Evolutionary conservation across 345 rosid species (phyloP), one percentile per base, ranked within the genome.

Genomic region (Erodium maritimum): DNA sequence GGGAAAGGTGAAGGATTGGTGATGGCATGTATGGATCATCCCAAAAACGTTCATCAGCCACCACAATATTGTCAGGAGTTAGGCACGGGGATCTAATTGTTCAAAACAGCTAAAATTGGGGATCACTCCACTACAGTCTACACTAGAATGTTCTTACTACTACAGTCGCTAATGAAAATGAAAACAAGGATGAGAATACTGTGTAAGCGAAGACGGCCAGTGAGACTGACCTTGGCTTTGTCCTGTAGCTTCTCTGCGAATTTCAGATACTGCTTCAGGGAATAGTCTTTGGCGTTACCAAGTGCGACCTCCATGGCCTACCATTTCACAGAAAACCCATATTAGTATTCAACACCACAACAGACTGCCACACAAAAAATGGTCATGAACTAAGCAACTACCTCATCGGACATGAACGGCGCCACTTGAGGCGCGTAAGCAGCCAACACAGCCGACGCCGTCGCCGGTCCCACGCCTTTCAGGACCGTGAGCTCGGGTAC

Each of bases 361-460:
- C 17, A 37, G 59, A 17, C 11, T 20, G 1, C 56, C 34, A 19
- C n/a, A n/a, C n/a, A 18, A 54, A 23, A 52, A 45, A 64, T 7
- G 21, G 42, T n/a, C 18, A 19, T 5, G 54, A n/a, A n/a, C n/a
- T 55, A 50, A n/a, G 16, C 21, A 46, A 17, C 19, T 59, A 91
- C 96, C 88, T 91, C 96, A 57, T 91, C 91, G 50, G 93, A 88
- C 95, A 88, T 88, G 64, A 88, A 84, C 0, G 95, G 93, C 14
- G 87, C 87, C 60, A 80, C 62, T 50, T 80, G 83, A 3, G 93
- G 96, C 0, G 95, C 90, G 53, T 77, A 86, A 65, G 96, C 91
- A 59, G 96, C 93, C n/a, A 84, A 67, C 71, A 91, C 72, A 23
- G 95, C 96, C 3, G 96, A 88, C 11, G 93, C 95, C 0, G 95